Evolutionary conservation across 345 rosid species (phyloP), one percentile per base, ranked within the genome.

Genomic region (Fremontodendron californicum): DNA sequence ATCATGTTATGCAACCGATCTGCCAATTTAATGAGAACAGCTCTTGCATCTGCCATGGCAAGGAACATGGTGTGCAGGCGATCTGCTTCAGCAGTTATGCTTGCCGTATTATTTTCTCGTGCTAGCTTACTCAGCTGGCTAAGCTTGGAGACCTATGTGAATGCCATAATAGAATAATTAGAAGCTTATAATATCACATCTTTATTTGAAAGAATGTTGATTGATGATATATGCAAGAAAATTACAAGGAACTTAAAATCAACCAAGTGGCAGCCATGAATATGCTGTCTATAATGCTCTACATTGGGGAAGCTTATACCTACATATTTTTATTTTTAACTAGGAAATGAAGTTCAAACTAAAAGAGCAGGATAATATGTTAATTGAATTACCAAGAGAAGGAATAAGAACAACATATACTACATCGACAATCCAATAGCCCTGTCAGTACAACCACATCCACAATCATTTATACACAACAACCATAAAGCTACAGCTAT

Each of bases 1-100:
- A 78, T 85, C 99, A 96, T 96, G 81, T 96, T 96, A 81, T 96
- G 99, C 71, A 96, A 84, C 40, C 99, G 94, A 87, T 96, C 99
- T 15, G 99, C 99, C 78, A 96, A 79, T 79, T 96, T 96, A 57
- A 93, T 92, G 71, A 93, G 94, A 73, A 96, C 97, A 67, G 99
- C 98, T 86, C 99, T 89, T 58, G 97, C 98, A 88, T 96, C 99
- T 9, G 93, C 92, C 98, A 93, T 92, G 51, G 94, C 98, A 37
- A 96, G 96, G 87, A 93, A 92, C 97, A 96, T 89, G 25, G 98
- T 96, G 72, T 93, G 98, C 75, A 96, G 81, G 43, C 97, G 90
- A 87, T 93, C 98, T 49, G 98, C 98, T 87, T 96, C 98, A 16
- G 84, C 92, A 2, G 90, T 90, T 82, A 84, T 90, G 84, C 86